Base-by-base conservation (phyloP, 225 moss, liverwort and hornwort genomes). In the Thuidium tamariscinum region DNA sequence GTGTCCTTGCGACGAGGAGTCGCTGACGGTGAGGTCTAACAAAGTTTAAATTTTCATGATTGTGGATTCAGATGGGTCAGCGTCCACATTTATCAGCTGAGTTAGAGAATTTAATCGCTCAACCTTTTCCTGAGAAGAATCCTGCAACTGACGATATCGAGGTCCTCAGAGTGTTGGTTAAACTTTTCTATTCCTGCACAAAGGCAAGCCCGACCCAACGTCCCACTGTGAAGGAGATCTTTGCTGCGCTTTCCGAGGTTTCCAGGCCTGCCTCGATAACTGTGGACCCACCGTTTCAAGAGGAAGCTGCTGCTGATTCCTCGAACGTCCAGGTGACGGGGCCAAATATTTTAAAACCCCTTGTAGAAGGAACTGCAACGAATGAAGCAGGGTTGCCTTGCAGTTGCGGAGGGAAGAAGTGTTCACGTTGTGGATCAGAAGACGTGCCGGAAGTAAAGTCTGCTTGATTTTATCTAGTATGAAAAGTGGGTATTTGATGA, bases 111-210 rank as follows among this genome's bases (percentile, higher is more conserved):
- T 81, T 96, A 79, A 88, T 91, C 49, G 88, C 89, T 74, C 92
- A 93, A 83, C 37, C 93, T 69, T 90, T 89, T 46, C 54, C 69
- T 68, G 90, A 88, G 59, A 93, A 91, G 84, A 84, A 85, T 16
- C 57, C 86, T 68, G 87, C 89, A 20, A 79, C 77, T 66, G 95
- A 95, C 44, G 95, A 95, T 57, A 70, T 89, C 21, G 88, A 95
- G 84, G 88, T 91, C 59, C 89, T 97, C 82, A 87, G 91, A 86
- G 89, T 92, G 70, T 84, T 97, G 90, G 97, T 97, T 77, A 90
- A 90, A 87, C 94, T 97, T 51, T 96, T 95, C 61, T 91, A 94
- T 90, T 95, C 96, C 68, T 97, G 97, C 92, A 97, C 96, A 2
- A 93, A 93, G 55, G 89, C 94, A 23, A 93, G 80, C 62, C 97